Base-by-base conservation (phyloP, 768 basidiomycete genomes). In the Asterophora parasitica region DNA sequence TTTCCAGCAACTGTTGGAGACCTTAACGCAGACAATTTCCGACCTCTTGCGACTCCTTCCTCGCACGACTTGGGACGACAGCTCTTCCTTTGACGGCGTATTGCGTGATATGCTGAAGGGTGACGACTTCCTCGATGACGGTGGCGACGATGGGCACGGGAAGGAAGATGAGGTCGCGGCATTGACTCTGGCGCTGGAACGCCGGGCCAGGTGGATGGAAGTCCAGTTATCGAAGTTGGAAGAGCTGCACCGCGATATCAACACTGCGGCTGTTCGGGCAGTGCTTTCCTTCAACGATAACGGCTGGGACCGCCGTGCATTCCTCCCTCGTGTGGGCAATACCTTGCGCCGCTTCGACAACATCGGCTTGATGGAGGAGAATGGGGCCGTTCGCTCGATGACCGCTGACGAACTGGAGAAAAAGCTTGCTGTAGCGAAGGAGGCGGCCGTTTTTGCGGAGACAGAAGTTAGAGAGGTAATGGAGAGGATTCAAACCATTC, bases 151-250 rank as follows among this genome's bases (percentile, higher is more conserved):
- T 46, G 69, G 72, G 20, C 68, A 75, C 15, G 79, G 74, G 17
- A 83, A 81, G 57, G 88, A 90, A 52, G 88, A 91, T 58, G 90
- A 93, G 60, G 89, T 92, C 6, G 87, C 85, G 2, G 85, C 85
- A 13, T 69, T 92, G 50, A 92, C 89, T 1, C 69, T 85, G 41
- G 89, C 88, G 7, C 76, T 93, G 37, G 89, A 91, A 61, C 83
- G 87, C 51, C 85, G 91, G n/a, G 91, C 90, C 12, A 76, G 88
- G 35, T 93, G 90, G 88, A 92, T 93, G 87, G 89, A 92, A 65
- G 86, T 90, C 16, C 90, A 92, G 63, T 66, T 93, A 13, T 88
- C 87, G 0, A 92, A 92, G 61, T 71, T 93, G 30, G 90, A 93
- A 64, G 90, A 90, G 58, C 73, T 92, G 28, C 90, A 93, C 56